phyloP scores from a whole-genome alignment of 441 rosid species.

The Gossypium davidsonii region DNA sequence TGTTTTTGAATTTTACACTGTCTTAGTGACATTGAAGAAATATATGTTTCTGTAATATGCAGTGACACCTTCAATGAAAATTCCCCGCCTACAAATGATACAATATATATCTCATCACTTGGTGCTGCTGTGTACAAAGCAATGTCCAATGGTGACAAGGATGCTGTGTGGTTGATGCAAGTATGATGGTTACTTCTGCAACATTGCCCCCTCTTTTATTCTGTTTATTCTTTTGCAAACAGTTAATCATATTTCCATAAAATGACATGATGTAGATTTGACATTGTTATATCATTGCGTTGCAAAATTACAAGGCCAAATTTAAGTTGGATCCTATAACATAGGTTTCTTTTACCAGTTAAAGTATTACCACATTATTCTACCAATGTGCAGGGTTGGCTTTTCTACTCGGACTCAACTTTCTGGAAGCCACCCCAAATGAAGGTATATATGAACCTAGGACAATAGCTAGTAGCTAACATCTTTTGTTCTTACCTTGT shows the following conservation, averaged over 20 bases:
- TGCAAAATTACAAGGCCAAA: conserved; percentile 1
- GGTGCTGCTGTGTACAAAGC: conserved; percentile 94
- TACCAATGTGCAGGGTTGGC: conserved; percentile 78
- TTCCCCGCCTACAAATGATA: conserved; percentile 79
- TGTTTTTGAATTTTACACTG: not conserved
- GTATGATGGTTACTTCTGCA: conserved; percentile 34
- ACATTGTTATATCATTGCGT: not conserved
- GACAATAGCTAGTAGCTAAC: not conserved
- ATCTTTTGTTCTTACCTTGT: conserved; percentile 7
- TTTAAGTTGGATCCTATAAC: conserved; percentile 1
- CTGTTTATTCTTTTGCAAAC: conserved; percentile 2
- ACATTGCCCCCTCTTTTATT: conserved; percentile 2
- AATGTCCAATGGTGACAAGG: conserved; percentile 78
- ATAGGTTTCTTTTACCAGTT: not conserved
- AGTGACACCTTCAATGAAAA: conserved; percentile 98
- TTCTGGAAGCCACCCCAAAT: conserved; percentile 96
- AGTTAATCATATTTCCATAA: not conserved
- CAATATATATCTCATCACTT: conserved; percentile 68
- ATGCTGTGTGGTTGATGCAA: conserved; percentile 99
- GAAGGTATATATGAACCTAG: conserved; percentile 45
- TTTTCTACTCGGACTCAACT: conserved; percentile 68
- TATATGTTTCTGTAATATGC: conserved; percentile 19
- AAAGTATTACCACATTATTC: conserved; percentile 10
- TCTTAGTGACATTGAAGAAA: conserved; percentile 4
- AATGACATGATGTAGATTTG: conserved; percentile 1